Conservation (phyloP, 192 early-diverging fungal genomes). For the Linnemannia exigua region DNA sequence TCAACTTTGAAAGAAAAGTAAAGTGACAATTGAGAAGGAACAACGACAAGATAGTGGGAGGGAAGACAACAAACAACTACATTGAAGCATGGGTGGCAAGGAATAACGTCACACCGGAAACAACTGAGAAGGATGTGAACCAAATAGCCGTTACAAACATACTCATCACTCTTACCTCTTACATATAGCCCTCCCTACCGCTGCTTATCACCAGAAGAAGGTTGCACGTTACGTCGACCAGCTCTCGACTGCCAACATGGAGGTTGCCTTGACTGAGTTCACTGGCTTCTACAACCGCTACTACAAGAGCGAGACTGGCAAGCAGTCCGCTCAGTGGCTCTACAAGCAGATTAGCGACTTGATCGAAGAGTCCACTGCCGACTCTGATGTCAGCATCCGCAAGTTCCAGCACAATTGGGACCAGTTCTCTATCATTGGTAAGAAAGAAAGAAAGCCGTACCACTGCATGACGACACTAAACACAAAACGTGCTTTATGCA, state of each 20-base stretch:
- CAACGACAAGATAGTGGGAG: no score
- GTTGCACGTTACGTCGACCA: slow-evolving; percentile 70
- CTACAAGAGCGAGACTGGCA: slow-evolving; percentile 82
- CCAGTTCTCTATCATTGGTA: slow-evolving; percentile 82
- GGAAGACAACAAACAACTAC: no score
- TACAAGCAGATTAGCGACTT: slow-evolving; percentile 67
- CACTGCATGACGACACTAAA: no score
- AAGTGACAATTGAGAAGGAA: no score
- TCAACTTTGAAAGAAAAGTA: no score
- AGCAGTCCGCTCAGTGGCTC: slow-evolving; percentile 80
- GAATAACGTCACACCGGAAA: background rate
- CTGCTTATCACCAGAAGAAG: slow-evolving; percentile 67
- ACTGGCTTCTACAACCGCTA: slow-evolving; percentile 92
- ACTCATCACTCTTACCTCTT: background rate
- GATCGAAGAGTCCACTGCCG: slow-evolving; percentile 41
- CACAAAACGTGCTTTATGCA: no score
- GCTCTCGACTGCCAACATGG: slow-evolving; percentile 78
- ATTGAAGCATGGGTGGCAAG: no score
- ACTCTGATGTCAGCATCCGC: slow-evolving; percentile 72
- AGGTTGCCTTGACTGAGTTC: slow-evolving; percentile 78
- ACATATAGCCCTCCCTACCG: slow-evolving; percentile 64
- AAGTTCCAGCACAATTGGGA: slow-evolving; percentile 86
- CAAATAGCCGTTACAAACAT: no score
- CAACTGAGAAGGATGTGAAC: background rate
- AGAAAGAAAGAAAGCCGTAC: background rate